A percentile compares a stretch with the other conserved stretches of the same genome.
Evolutionary conservation across 352 stramenopile species (phyloP).

Genomic region (Pythium aquatile): DNA sequence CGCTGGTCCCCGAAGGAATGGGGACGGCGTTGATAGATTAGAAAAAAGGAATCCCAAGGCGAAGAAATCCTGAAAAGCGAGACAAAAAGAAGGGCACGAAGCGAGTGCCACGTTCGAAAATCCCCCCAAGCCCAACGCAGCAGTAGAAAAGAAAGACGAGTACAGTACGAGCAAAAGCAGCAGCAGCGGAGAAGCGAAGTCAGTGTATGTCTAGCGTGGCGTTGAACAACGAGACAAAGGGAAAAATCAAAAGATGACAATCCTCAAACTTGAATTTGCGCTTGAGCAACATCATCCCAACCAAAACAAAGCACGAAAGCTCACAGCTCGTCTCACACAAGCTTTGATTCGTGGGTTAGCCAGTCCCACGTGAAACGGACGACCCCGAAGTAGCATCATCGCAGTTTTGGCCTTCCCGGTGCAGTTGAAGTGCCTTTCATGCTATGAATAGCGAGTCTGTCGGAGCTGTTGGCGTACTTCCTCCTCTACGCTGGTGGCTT

Average conservation of each 20-base stretch:
- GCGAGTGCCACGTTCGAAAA: slow-evolving; percentile 19
- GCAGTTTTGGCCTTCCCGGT: neutral
- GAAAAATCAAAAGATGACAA: slow-evolving; percentile 7
- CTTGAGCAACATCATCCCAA: neutral
- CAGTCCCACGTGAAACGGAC: neutral
- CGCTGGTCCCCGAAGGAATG: slow-evolving; percentile 24
- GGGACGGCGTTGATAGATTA: slow-evolving; percentile 16
- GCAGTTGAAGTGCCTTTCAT: neutral
- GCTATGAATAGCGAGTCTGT: neutral
- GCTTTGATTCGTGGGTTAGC: too few species aligned
- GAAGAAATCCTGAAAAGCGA: slow-evolving; percentile 10
- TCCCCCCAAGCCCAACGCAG: neutral
- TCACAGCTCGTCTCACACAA: too few species aligned
- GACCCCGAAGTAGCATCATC: neutral
- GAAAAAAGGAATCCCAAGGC: slow-evolving; percentile 23
- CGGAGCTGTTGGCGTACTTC: neutral
- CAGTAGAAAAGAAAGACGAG: slow-evolving; percentile 8
- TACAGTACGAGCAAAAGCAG: slow-evolving; percentile 1
- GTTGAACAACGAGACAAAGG: neutral
- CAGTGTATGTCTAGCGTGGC: slow-evolving; percentile 1
- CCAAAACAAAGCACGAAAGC: too few species aligned
- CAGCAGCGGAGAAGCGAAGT: neutral
- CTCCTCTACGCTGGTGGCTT: neutral
- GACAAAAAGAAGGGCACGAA: slow-evolving; percentile 24
- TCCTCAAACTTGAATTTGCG: neutral